Conservation (phyloP, 139 green algal genomes). For the Picochlorum sp. region DNA sequence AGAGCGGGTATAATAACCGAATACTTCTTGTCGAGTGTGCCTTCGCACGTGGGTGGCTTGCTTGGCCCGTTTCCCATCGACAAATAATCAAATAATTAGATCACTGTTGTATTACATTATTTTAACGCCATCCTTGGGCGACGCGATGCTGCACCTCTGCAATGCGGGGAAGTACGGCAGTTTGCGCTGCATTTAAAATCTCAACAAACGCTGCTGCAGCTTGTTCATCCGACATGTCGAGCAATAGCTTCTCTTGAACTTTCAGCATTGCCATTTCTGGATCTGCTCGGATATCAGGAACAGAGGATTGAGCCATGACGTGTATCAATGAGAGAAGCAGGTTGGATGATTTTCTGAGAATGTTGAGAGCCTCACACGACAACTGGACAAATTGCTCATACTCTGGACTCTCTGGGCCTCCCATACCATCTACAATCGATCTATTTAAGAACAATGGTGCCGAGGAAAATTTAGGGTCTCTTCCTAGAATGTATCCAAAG, state of each 20-base stretch:
- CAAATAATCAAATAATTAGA: slow-evolving; percentile 4
- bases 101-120: slow-evolving; percentile 1
- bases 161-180: slow-evolving; percentile 82
- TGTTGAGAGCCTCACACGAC: slow-evolving; percentile 95
- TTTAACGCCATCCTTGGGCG: slow-evolving; percentile 9
- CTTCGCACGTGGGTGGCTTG: neutral
- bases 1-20: slow-evolving; percentile 18
- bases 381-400: slow-evolving; percentile 57
- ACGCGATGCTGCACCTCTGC: slow-evolving; percentile 6
- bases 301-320: slow-evolving; percentile 85
- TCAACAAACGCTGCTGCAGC: slow-evolving; percentile 81
- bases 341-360: slow-evolving; percentile 85
- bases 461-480: slow-evolving; percentile 93
- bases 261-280: slow-evolving; percentile 89
- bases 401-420: slow-evolving; percentile 58
- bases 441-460: slow-evolving; percentile 90
- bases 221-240: slow-evolving; percentile 83
- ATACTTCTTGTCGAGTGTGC: neutral
- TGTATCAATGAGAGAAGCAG: slow-evolving; percentile 92
- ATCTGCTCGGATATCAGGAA: slow-evolving; percentile 68
- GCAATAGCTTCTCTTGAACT: slow-evolving; percentile 84
- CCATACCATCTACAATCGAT: slow-evolving; percentile 93
- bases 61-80: neutral
- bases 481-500: slow-evolving; percentile 93
- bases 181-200: slow-evolving; percentile 80